Conservation (phyloP, 2,329 filamentous ascomycete genomes). For the Cladosporium halotolerans region DNA sequence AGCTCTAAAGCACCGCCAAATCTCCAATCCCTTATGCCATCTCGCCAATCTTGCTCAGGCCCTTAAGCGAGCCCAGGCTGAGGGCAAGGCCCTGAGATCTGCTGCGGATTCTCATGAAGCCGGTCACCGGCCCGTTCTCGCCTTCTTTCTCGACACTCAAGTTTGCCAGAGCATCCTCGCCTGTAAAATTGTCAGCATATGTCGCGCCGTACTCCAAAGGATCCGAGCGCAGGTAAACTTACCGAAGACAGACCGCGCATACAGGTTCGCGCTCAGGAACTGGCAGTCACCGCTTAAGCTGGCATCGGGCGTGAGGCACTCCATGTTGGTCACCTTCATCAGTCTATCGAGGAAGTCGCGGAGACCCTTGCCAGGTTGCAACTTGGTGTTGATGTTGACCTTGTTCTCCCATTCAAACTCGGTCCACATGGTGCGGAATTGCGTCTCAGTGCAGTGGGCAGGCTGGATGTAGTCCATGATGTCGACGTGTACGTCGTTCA, state of each 20-base stretch:
- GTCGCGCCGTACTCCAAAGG: no score
- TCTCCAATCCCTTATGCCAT: slow-evolving; percentile 4
- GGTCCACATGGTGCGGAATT: slow-evolving; percentile 99
- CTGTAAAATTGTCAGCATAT: slow-evolving; percentile 43
- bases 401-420: slow-evolving; percentile 99
- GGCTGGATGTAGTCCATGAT: slow-evolving; percentile 99
- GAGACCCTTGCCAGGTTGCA: slow-evolving; percentile 64
- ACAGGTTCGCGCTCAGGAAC: slow-evolving; percentile 94
- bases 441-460: slow-evolving; percentile 90
- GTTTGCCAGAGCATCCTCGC: slow-evolving; percentile 96
- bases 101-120: slow-evolving; percentile 96
- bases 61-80: slow-evolving; percentile 90
- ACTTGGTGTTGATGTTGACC: slow-evolving; percentile 98
- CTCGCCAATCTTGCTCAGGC: slow-evolving; percentile 65
- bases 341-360: slow-evolving; percentile 88
- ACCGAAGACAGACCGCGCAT: slow-evolving; percentile 97
- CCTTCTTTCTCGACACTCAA: slow-evolving; percentile 97
- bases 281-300: slow-evolving; percentile 96
- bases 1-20: not conserved
- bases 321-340: slow-evolving; percentile 99
- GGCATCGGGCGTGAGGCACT: slow-evolving; percentile 90
- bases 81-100: slow-evolving; percentile 91
- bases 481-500: slow-evolving; percentile 96
- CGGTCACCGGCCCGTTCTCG: slow-evolving; percentile 88
- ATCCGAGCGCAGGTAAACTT: slow-evolving; percentile 42